These are phyloP conservation scores for Amanita jacksonii DNA, from an alignment of 768 basidiomycete genomes.

Conservation along the genomic window DNA sequence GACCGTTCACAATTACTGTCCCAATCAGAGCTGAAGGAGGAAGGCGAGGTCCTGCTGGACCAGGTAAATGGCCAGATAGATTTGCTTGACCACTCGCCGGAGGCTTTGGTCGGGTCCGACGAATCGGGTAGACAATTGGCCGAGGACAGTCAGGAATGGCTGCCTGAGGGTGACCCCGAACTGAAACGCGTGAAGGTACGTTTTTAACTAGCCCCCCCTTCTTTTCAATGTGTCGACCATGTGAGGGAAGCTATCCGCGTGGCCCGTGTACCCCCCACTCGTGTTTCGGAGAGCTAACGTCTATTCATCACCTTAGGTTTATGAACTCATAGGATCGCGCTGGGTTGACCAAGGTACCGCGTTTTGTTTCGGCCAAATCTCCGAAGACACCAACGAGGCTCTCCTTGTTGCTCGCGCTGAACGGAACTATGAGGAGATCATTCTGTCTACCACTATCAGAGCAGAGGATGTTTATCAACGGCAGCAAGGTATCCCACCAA, in stretches of 20 bases:
- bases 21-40: constrained; percentile 24
- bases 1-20: background rate
- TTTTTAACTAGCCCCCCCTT: constrained; percentile 12
- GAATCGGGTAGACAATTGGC: constrained; percentile 26
- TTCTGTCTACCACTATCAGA: constrained; percentile 74
- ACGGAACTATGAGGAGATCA: constrained; percentile 56
- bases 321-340: constrained; percentile 81
- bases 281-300: constrained; percentile 14
- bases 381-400: constrained; percentile 67
- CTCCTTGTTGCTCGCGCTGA: constrained; percentile 81
- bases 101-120: constrained; percentile 24
- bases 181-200: constrained; percentile 81
- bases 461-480: constrained; percentile 79
- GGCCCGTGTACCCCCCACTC: constrained; percentile 8
- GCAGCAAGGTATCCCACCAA: constrained; percentile 59
- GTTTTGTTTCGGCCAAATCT: constrained; percentile 86
- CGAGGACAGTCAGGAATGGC: constrained; percentile 55
- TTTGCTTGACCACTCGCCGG: constrained; percentile 35
- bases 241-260: constrained; percentile 2
- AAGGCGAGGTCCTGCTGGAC: constrained; percentile 23
- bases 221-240: constrained; percentile 10
- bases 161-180: constrained; percentile 58
- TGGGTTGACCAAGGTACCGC: constrained; percentile 98
- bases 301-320: constrained; percentile 56
- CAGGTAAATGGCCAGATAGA: constrained; percentile 35